Percentiles rank a stretch among this genome's conserved stretches.
Evolutionary conservation across 805 yeast genomes (phyloP).

Genomic region (Henningerozyma blattae): DNA sequence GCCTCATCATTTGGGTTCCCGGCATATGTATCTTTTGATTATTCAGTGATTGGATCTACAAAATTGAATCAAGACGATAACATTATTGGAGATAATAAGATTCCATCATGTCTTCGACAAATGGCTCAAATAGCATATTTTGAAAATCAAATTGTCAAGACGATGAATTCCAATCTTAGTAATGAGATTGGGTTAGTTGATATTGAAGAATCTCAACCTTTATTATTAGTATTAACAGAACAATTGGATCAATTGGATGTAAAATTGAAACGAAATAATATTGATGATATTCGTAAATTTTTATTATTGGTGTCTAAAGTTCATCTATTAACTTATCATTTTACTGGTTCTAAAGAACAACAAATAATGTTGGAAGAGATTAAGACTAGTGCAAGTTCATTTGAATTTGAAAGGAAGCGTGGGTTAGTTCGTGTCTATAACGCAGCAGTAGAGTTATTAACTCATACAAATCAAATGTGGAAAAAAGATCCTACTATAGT

Average conservation of each 20-base stretch:
- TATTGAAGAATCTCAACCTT: conserved; percentile 60
- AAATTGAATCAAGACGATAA: no score
- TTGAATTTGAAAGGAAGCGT: conserved; percentile 45
- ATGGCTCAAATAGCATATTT: conserved; percentile 77
- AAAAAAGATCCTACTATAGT: conserved; percentile 49
- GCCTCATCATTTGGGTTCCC: conserved; percentile 94
- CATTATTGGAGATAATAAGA: neutral
- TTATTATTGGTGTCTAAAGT: conserved; percentile 62
- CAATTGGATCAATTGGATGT: conserved; percentile 68
- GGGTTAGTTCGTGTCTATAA: conserved; percentile 72
- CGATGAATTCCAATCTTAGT: conserved; percentile 57
- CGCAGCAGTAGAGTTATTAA: conserved; percentile 60
- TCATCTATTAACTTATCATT: conserved; percentile 74
- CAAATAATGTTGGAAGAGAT: neutral
- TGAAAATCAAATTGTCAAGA: conserved; percentile 73
- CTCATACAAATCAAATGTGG: conserved; percentile 54
- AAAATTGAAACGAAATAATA: conserved; percentile 30
- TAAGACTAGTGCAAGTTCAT: neutral
- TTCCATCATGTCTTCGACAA: conserved; percentile 22
- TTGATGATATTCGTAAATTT: conserved; percentile 62
- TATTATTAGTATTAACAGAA: conserved; percentile 54
- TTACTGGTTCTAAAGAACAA: conserved; percentile 37
- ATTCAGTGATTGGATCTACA: conserved; percentile 37
- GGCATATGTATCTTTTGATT: conserved; percentile 77
- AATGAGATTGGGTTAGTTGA: conserved; percentile 57